Conservation (phyloP, 2,329 filamentous ascomycete genomes). For the Colletotrichum eleusines region DNA sequence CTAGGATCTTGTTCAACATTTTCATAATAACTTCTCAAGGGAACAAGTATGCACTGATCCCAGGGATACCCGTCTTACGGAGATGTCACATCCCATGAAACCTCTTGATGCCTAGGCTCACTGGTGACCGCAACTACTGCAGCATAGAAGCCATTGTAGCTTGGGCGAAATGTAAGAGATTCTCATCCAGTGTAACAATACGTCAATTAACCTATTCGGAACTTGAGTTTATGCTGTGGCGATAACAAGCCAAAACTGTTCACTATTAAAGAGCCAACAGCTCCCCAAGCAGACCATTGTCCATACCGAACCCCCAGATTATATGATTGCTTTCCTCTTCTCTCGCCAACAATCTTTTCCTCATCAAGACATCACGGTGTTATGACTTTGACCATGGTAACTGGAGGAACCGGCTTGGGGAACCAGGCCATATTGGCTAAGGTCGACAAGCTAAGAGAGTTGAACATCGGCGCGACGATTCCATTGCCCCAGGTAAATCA, state of each 20-base stretch:
- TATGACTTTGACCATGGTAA: slow-evolving; percentile 13
- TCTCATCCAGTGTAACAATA: too few species aligned
- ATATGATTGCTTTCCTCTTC: not conserved
- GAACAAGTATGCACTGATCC: too few species aligned
- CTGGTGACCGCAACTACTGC: too few species aligned
- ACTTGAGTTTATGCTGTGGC: not conserved
- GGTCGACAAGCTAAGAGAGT: slow-evolving; percentile 58
- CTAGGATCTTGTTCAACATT: not conserved
- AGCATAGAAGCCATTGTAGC: too few species aligned
- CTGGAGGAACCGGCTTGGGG: slow-evolving; percentile 5
- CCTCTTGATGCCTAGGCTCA: too few species aligned
- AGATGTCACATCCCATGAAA: too few species aligned
- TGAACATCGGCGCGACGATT: slow-evolving; percentile 53
- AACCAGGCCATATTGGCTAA: slow-evolving; percentile 20
- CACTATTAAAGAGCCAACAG: not conserved
- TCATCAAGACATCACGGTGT: not conserved
- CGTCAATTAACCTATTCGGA: too few species aligned
- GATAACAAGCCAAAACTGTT: not conserved
- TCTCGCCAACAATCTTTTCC: not conserved
- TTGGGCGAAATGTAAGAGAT: too few species aligned
- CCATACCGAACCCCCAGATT: not conserved
- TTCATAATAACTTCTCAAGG: not conserved
- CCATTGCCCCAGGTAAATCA: slow-evolving; percentile 50
- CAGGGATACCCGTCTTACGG: too few species aligned
- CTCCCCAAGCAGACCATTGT: slow-evolving; percentile 2